These are phyloP conservation scores for Hsuehochloa calcarea DNA, from an alignment of 176 grass and related monocot genomes.

Conservation along the genomic window DNA sequence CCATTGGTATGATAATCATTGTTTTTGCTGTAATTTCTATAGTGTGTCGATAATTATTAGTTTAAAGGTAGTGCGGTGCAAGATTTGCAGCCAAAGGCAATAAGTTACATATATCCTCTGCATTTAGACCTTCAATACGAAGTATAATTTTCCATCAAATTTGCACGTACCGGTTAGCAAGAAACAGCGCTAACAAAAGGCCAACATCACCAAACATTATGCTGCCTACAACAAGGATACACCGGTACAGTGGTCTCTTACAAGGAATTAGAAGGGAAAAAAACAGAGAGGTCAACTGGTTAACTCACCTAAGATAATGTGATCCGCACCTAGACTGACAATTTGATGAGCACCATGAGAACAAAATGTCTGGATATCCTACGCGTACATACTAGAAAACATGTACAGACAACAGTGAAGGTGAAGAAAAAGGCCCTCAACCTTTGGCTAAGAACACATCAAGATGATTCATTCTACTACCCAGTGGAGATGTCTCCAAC, in stretches of 20 bases:
- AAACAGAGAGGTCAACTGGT: neutral
- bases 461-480: constrained; percentile 17
- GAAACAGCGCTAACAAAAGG: no score
- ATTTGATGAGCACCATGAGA: neutral
- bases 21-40: no score
- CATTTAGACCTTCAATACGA: no score
- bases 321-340: neutral
- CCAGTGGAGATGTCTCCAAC: neutral
- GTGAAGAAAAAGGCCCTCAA: neutral
- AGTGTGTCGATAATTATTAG: no score
- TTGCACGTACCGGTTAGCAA: neutral
- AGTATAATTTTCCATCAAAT: no score
- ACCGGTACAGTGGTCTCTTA: neutral
- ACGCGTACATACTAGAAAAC: neutral
- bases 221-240: neutral
- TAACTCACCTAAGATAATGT: no score
- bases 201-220: neutral
- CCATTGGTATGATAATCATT: no score
- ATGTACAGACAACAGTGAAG: constrained; percentile 32
- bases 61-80: no score
- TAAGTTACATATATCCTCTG: no score
- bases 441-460: constrained; percentile 53
- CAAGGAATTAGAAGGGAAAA: neutral
- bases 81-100: no score
- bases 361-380: neutral